Evolutionary conservation across 768 basidiomycete genomes (phyloP).

Genomic region (Panus rudis): DNA sequence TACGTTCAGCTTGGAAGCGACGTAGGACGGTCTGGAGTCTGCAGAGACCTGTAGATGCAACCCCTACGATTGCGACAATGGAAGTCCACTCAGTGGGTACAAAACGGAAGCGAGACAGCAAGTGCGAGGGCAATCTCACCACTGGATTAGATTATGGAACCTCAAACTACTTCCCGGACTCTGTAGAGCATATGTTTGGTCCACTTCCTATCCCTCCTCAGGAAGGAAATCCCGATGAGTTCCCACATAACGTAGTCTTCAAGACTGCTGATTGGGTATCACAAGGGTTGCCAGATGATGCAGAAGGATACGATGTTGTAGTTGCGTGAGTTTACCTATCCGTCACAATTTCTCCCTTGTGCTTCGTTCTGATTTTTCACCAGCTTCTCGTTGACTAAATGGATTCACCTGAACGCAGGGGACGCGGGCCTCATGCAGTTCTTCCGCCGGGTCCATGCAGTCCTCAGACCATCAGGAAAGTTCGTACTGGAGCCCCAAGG

Average conservation of each 20-base stretch:
- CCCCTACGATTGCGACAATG: no score
- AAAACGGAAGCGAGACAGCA: constrained; percentile 16
- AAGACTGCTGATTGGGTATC: constrained; percentile 69
- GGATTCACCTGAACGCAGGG: constrained; percentile 82
- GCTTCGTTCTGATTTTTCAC: not conserved
- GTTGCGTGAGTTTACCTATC: constrained; percentile 53
- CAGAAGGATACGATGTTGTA: constrained; percentile 65
- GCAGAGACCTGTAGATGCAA: constrained; percentile 36
- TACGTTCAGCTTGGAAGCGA: constrained; percentile 71
- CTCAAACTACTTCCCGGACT: constrained; percentile 69
- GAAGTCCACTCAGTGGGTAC: not conserved
- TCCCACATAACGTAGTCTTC: constrained; percentile 79
- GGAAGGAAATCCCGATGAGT: constrained; percentile 28
- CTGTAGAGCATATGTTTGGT: constrained; percentile 71
- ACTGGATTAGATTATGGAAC: not conserved
- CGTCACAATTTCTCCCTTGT: not conserved
- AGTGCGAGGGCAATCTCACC: constrained; percentile 17
- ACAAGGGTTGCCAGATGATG: constrained; percentile 46
- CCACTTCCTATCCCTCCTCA: constrained; percentile 60
- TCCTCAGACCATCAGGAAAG: constrained; percentile 54
- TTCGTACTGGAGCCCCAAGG: constrained; percentile 81
- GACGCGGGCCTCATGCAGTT: constrained; percentile 67
- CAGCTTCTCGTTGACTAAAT: constrained; percentile 85
- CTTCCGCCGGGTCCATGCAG: constrained; percentile 53
- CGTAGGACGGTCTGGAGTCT: constrained; percentile 66